Evolutionary conservation across 1,284 basidiomycete species (phyloP), one percentile per base, ranked within the genome.

Genomic region (Cryptococcus sp.): DNA sequence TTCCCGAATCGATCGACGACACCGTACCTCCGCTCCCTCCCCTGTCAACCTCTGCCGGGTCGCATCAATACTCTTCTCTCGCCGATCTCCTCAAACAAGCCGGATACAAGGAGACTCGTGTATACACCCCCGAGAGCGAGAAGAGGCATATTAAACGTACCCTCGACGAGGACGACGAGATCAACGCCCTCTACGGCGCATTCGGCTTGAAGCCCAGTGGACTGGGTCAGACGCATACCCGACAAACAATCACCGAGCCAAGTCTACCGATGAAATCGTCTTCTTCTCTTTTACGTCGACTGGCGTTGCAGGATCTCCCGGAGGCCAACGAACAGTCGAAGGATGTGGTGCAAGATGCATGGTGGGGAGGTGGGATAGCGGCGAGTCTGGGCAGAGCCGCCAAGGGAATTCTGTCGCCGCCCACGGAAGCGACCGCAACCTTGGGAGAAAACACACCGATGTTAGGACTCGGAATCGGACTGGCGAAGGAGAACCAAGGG

Each of bases 51-150:
- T 36, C 10, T 25, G 45, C 26, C 11, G 32, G 14, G 41, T 42
- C 52, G 3, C 44, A 58, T 34, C 56, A 82, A 11, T 88, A 87
- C 58, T 85, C 88, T 54, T 79, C 82, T 4, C 77, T 92, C 24
- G 88, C 89, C 59, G 85, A 90, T 69, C 77, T 92, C 16, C 76
- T 92, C 21, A 77, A 81, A 46, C 85, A 89, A 65, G 87, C 87
- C 0, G 88, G 88, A 3, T 91, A 90, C 77, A 89, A 87, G 68
- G 88, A 91, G 66, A 90, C 87, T 0, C 78, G 88, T 26, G 78
- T 92, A 16, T 86, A 87, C 60, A 89, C 89, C 0, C 87, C 89
- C 5, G 86, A 90, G 68, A 75, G 77, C 0, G 86, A 89, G 56
- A 78, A 80, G 41, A 52, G 61, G 5, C 66, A 63, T 5, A 59